Evolutionary conservation across 2,329 filamentous ascomycete genomes (phyloP).

Genomic region (Zymoseptoria ardabiliae): DNA sequence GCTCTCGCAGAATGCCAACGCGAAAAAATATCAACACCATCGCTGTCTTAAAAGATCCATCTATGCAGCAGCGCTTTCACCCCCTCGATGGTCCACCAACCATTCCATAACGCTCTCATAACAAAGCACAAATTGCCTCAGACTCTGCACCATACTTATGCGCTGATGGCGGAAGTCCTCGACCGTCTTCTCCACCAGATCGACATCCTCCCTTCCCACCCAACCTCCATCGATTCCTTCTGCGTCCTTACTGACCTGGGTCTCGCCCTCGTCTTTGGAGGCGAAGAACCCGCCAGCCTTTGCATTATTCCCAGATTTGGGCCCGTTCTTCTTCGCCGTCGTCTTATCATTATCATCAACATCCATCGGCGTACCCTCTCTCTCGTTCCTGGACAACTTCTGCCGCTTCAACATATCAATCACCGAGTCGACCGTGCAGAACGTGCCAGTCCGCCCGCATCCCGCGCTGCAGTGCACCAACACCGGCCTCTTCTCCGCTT

Average conservation of each 20-base stretch:
- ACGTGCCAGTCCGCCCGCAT: constrained; percentile 90
- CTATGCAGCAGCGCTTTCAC: not conserved
- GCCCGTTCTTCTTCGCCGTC: not conserved
- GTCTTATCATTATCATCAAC: constrained; percentile 33
- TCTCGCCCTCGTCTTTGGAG: constrained; percentile 6
- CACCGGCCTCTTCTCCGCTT: constrained; percentile 56
- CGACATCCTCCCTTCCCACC: constrained; percentile 62
- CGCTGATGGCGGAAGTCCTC: constrained; percentile 84
- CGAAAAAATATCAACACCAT: not conserved
- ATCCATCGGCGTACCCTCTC: constrained; percentile 40
- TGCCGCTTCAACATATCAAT: constrained; percentile 96
- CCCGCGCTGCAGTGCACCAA: constrained; percentile 94
- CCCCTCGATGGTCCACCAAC: constrained; percentile 47
- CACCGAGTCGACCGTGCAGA: constrained; percentile 92
- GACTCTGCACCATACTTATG: constrained; percentile 92
- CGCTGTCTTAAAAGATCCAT: not conserved
- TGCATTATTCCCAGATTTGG: not conserved
- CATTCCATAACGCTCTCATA: constrained; percentile 94
- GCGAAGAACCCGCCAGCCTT: constrained; percentile 23
- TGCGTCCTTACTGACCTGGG: constrained; percentile 16
- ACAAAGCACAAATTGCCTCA: constrained; percentile 89
- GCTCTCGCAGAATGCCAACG: not conserved
- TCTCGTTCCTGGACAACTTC: constrained; percentile 30
- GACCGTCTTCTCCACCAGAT: constrained; percentile 79
- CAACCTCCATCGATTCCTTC: constrained; percentile 46